phyloP scores from a whole-genome alignment of 352 stramenopile species.

The Phytophthora cryptogea region DNA sequence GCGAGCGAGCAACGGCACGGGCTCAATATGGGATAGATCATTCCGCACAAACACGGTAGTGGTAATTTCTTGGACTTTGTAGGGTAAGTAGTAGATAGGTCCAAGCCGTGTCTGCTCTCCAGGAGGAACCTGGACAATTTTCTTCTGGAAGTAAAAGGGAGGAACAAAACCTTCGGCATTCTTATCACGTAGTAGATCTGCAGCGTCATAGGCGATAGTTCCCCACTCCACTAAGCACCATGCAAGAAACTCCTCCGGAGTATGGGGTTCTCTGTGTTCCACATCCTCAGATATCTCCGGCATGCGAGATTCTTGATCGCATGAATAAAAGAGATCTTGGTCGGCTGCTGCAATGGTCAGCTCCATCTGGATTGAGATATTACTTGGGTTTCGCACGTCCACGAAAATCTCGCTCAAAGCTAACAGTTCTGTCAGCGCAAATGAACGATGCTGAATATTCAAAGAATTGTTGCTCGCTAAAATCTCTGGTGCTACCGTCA shows the following conservation, averaged over 20 bases:
- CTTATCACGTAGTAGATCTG: constrained; percentile 4
- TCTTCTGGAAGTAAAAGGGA: constrained; percentile 44
- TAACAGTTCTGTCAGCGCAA: constrained; percentile 48
- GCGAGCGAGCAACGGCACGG: constrained; percentile 36
- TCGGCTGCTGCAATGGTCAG: constrained; percentile 43
- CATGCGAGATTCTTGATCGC: constrained; percentile 20
- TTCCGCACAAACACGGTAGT: constrained; percentile 60
- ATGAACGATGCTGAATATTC: constrained; percentile 17
- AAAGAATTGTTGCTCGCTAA: constrained; percentile 2
- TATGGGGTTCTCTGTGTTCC: neutral
- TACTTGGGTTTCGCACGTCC: constrained; percentile 53
- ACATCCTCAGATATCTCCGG: neutral
- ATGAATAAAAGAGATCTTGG: constrained; percentile 53
- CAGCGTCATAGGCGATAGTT: constrained; percentile 15
- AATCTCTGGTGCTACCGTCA: constrained; percentile 15
- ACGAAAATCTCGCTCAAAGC: constrained; percentile 33
- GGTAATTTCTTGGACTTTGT: constrained; percentile 33
- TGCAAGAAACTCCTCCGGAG: constrained; percentile 19
- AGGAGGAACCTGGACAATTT: constrained; percentile 29
- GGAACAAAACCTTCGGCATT: constrained; percentile 20
- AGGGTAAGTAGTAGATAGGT: constrained; percentile 70
- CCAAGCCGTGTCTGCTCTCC: constrained; percentile 40
- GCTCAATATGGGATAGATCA: constrained; percentile 69
- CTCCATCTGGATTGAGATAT: constrained; percentile 53
- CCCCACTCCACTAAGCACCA: constrained; percentile 51